Conservation (phyloP, 495 filamentous ascomycete genomes). For the Hypoxylon perforatum region DNA sequence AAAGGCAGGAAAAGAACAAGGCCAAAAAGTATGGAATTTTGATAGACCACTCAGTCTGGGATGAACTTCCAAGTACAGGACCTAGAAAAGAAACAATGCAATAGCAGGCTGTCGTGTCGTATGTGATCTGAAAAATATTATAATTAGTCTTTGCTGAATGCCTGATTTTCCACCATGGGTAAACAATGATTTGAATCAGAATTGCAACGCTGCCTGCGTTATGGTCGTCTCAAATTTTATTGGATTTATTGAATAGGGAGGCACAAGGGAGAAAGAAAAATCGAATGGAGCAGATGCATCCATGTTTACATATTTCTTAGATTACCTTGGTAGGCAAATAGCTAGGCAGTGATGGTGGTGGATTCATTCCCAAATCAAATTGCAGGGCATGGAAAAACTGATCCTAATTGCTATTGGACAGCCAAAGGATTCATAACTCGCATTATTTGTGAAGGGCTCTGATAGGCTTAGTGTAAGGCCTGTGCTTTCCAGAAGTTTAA, state of each 20-base stretch:
- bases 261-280: background rate
- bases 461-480: slow-evolving; percentile 19
- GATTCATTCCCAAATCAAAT: background rate
- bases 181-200: too few relatives aligned
- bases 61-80: too few relatives aligned
- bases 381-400: background rate
- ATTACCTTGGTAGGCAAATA: background rate
- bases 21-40: too few relatives aligned
- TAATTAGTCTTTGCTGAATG: too few relatives aligned
- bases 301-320: slow-evolving; percentile 1
- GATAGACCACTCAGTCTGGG: too few relatives aligned
- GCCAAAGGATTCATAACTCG: background rate
- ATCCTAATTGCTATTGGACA: background rate
- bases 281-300: background rate
- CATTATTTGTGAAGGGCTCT: background rate
- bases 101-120: too few relatives aligned
- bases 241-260: background rate
- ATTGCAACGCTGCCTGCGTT: background rate
- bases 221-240: too few relatives aligned
- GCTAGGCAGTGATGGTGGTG: background rate
- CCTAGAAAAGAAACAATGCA: too few relatives aligned
- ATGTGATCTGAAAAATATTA: too few relatives aligned
- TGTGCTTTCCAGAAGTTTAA: slow-evolving; percentile 20
- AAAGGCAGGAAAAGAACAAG: too few relatives aligned
- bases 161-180: too few relatives aligned